Percentiles rank a stretch among this genome's conserved stretches.
Evolutionary conservation across 371 early-diverging fungal species (phyloP).

Genomic region (Haplosporangium sp.): DNA sequence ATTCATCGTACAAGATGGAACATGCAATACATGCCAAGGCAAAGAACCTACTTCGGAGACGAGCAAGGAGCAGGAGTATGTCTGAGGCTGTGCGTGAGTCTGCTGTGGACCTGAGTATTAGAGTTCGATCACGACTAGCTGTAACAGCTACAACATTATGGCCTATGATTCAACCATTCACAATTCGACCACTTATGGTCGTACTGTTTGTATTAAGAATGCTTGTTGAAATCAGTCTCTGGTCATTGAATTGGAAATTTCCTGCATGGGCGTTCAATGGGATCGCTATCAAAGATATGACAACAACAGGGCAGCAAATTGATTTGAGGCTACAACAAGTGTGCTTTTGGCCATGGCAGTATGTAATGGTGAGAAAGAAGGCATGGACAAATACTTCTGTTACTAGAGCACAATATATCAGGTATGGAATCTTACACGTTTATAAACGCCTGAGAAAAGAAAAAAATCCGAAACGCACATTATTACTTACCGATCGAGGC

Average conservation of each 20-base stretch:
- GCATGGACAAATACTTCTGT: conserved; percentile 75
- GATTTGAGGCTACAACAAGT: conserved; percentile 84
- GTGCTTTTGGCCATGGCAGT: conserved; percentile 88
- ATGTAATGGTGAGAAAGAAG: conserved; percentile 68
- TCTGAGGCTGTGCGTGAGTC: conserved; percentile 57
- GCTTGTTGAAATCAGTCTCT: conserved; percentile 63
- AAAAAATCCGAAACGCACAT: not conserved
- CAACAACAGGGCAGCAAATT: conserved; percentile 81
- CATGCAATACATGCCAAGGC: conserved; percentile 54
- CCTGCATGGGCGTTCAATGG: conserved; percentile 70
- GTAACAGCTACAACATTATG: conserved; percentile 50
- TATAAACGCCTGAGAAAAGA: too few relatives aligned
- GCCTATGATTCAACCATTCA: conserved; percentile 54
- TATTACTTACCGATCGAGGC: not conserved
- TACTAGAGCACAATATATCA: conserved; percentile 86
- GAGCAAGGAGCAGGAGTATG: conserved; percentile 51
- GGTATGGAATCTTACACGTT: conserved; percentile 54
- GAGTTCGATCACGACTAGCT: conserved; percentile 44
- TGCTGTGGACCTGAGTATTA: conserved; percentile 50
- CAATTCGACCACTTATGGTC: conserved; percentile 55
- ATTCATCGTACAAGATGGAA: conserved; percentile 55
- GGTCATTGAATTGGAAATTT: conserved; percentile 65
- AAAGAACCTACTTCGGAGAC: conserved; percentile 41
- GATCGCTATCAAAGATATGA: conserved; percentile 72
- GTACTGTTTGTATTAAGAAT: conserved; percentile 60